A percentile compares a stretch with the other conserved stretches of the same genome.
Evolutionary conservation across 371 early-diverging fungal genomes (phyloP).

Genomic region (Rhizomucor pusillus): DNA sequence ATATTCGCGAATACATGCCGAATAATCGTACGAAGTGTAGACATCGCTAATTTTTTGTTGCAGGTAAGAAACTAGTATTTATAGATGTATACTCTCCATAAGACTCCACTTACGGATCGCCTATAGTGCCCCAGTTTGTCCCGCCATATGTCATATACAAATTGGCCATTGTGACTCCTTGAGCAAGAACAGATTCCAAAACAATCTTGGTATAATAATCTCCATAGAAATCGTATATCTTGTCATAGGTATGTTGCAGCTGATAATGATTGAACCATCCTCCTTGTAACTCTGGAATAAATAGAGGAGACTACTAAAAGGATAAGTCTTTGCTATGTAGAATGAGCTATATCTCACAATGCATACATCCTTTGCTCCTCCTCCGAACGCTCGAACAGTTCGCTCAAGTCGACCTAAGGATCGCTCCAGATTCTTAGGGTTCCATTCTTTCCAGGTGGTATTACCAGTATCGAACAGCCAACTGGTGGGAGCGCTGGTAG

Average conservation of each 20-base stretch:
- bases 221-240: constrained; percentile 70
- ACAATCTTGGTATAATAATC: constrained; percentile 66
- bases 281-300: constrained; percentile 82
- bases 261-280: constrained; percentile 82
- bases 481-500: constrained; percentile 57
- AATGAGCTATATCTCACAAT: not conserved
- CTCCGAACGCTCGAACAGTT: constrained; percentile 71
- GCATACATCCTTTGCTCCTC: constrained; percentile 59
- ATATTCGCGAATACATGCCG: constrained; percentile 77
- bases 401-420: constrained; percentile 67
- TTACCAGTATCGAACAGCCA: constrained; percentile 52
- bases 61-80: too few relatives aligned
- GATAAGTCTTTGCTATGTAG: not conserved
- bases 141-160: constrained; percentile 84
- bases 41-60: constrained; percentile 56
- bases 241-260: constrained; percentile 66
- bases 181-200: constrained; percentile 64
- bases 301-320: constrained; percentile 57
- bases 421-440: constrained; percentile 51
- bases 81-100: not conserved
- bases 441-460: constrained; percentile 65
- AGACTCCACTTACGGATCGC: constrained; percentile 60
- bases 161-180: constrained; percentile 67
- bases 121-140: constrained; percentile 82
- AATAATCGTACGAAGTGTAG: constrained; percentile 79